phyloP scores from a whole-genome alignment of 345 rosid species.

The Pistacia vera region DNA sequence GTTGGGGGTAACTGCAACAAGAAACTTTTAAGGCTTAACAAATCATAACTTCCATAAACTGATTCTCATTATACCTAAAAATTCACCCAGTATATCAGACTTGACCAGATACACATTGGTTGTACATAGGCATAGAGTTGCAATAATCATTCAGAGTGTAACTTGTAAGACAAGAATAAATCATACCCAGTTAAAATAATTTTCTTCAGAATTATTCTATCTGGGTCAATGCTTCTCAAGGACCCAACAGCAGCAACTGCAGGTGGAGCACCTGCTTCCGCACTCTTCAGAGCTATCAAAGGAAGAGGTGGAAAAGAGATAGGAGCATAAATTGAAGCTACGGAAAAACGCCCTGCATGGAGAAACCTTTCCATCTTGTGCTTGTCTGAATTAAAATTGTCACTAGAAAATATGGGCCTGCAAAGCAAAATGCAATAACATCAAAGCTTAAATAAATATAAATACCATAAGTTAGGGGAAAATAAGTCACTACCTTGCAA shows the following conservation, averaged over 20 bases:
- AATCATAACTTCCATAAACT: not conserved
- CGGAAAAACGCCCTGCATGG: conserved; percentile 73
- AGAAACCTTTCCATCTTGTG: conserved; percentile 98
- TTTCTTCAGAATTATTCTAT: conserved; percentile 80
- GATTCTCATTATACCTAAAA: not conserved
- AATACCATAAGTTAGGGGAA: conserved; percentile 10
- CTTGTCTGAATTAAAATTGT: conserved; percentile 77
- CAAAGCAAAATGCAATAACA: conserved; percentile 16
- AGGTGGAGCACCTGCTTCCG: conserved; percentile 45
- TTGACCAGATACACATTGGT: conserved; percentile 4
- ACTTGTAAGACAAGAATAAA: conserved; percentile 5
- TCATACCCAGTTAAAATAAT: conserved; percentile 91
- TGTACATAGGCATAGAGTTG: not conserved
- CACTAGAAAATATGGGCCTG: conserved; percentile 91
- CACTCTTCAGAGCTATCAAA: conserved; percentile 69
- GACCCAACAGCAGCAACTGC: conserved; percentile 90
- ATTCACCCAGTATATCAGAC: not conserved
- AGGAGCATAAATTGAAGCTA: conserved; percentile 89
- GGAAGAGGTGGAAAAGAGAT: conserved; percentile 87
- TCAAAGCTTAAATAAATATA: conserved; percentile 12
- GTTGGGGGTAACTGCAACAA: conserved; percentile 84
- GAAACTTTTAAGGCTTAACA: conserved; percentile 9
- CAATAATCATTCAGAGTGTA: not conserved
- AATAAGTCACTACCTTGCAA: conserved; percentile 62
- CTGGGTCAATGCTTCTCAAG: conserved; percentile 78